Evolutionary conservation across 306 rosid genomes (phyloP), one percentile per base, ranked within the genome.

Genomic region (Cucumis cinereus): DNA sequence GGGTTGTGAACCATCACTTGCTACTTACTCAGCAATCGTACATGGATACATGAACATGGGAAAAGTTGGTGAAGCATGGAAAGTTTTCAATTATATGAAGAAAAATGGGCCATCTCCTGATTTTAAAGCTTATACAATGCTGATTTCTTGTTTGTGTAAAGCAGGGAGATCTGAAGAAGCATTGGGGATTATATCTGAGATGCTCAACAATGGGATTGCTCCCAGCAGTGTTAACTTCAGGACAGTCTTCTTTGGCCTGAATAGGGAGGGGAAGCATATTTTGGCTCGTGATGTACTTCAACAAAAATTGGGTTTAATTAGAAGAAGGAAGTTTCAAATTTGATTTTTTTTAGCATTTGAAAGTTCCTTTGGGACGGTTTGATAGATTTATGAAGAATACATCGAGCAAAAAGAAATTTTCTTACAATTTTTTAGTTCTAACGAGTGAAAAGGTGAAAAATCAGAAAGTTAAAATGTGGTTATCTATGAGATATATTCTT

Each of bases 91-190:
- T 78, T 81, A 40, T 15, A 86, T 93, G 88, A 91, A 93, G 79
- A 30, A 69, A 3, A 87, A 89, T 82, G 98, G 98, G 50, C 90
- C 96, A 4, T 90, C 56, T 47, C 97, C 97, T 23, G 97, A 93
- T 80, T 93, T 93, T 76, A 82, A 78, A 76, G 82, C 91, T 4
- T 93, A 88, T 74, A 88, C 98, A 36, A 88, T 91, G 89, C 89
- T 93, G 73, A 83, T 93, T 30, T 66, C 82, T 59, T 88, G 91
- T 62, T 88, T 93, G 0, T 88, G 94, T 77, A 89, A 80, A 66
- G 86, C 33, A 49, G 96, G 91, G 20, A 86, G 81, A 82, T 91
- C 98, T 26, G 98, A 91, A 85, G 98, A 93, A 84, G 96, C 89
- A 45, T 41, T 85, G 88, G 50, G 58, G 79, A 87, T 90, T 47